A percentile compares a stretch with the other conserved stretches of the same genome.
Conservation (phyloP, 176 grass and related monocot genomes). For the Phoenix dactylifera region DNA sequence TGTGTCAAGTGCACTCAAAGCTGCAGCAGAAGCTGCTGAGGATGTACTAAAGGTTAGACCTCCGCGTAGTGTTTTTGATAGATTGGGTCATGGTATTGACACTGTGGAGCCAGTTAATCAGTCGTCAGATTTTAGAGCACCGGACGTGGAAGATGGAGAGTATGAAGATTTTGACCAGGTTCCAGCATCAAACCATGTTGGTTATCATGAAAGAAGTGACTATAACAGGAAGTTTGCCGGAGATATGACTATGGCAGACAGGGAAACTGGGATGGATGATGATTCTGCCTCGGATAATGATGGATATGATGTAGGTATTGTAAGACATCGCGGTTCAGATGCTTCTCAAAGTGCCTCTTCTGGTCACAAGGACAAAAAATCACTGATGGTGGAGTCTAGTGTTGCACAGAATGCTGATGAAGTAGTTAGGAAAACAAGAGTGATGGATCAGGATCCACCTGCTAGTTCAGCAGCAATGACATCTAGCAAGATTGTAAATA, state of each 20-base stretch:
- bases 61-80: slow-evolving; percentile 71
- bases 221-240: slow-evolving; percentile 36
- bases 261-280: slow-evolving; percentile 32
- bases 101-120: slow-evolving; percentile 8
- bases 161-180: slow-evolving; percentile 31
- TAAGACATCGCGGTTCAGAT: slow-evolving; percentile 25
- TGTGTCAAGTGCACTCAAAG: slow-evolving; percentile 55
- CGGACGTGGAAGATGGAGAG: slow-evolving; percentile 24
- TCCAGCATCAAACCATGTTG: slow-evolving; percentile 17
- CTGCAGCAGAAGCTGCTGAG: slow-evolving; percentile 67
- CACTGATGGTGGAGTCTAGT: slow-evolving; percentile 13
- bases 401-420: slow-evolving; percentile 40
- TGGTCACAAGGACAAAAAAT: slow-evolving; percentile 31
- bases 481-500: slow-evolving; percentile 40
- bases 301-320: slow-evolving; percentile 22
- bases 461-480: slow-evolving; percentile 33
- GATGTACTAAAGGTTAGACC: slow-evolving; percentile 54
- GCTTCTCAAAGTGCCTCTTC: slow-evolving; percentile 24
- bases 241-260: slow-evolving; percentile 30
- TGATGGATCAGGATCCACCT: slow-evolving; percentile 24
- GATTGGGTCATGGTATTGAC: slow-evolving; percentile 52
- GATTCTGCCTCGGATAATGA: slow-evolving; percentile 52
- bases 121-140: slow-evolving; percentile 26
- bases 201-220: slow-evolving; percentile 35
- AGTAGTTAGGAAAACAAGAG: slow-evolving; percentile 34